A percentile compares a stretch with the other conserved stretches of the same genome.
Conservation (phyloP, 2,329 filamentous ascomycete species). For the Balansia obtecta region DNA sequence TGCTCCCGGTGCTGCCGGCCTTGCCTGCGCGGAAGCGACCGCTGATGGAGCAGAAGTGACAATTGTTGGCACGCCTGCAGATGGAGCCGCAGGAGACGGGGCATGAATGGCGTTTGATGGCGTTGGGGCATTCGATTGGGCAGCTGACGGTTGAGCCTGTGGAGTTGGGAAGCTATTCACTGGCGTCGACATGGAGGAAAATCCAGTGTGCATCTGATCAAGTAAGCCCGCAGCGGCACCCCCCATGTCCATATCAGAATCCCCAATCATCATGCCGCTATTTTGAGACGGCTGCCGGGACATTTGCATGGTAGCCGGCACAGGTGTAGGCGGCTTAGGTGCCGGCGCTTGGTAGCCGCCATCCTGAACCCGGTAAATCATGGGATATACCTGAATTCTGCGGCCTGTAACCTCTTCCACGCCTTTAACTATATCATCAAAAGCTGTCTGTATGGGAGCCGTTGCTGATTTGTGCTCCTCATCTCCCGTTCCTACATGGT, state of each 20-base stretch:
- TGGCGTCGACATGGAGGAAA: constrained; percentile 48
- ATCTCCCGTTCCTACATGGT: constrained; percentile 36
- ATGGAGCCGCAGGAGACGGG: constrained; percentile 29
- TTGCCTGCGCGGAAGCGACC: neutral
- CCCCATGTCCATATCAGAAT: constrained; percentile 53
- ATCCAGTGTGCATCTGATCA: constrained; percentile 54
- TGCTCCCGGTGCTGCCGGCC: neutral
- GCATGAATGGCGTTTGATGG: constrained; percentile 34
- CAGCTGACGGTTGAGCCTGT: constrained; percentile 43
- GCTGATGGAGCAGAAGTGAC: constrained; percentile 4
- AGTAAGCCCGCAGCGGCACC: constrained; percentile 51
- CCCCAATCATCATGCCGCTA: constrained; percentile 43
- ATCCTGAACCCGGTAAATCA: constrained; percentile 61
- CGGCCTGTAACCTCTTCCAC: constrained; percentile 61
- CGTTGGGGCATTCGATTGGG: constrained; percentile 44
- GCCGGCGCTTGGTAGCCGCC: constrained; percentile 59
- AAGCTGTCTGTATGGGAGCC: constrained; percentile 32
- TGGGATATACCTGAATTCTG: constrained; percentile 50
- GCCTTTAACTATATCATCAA: constrained; percentile 63
- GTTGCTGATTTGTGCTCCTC: constrained; percentile 26
- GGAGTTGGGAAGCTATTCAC: constrained; percentile 48
- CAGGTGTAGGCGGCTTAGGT: constrained; percentile 24
- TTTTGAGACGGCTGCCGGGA: constrained; percentile 44
- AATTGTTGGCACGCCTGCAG: neutral
- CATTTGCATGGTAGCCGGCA: constrained; percentile 19